Evolutionary conservation across 768 basidiomycete species (phyloP).

Genomic region (Mycena crocata): DNA sequence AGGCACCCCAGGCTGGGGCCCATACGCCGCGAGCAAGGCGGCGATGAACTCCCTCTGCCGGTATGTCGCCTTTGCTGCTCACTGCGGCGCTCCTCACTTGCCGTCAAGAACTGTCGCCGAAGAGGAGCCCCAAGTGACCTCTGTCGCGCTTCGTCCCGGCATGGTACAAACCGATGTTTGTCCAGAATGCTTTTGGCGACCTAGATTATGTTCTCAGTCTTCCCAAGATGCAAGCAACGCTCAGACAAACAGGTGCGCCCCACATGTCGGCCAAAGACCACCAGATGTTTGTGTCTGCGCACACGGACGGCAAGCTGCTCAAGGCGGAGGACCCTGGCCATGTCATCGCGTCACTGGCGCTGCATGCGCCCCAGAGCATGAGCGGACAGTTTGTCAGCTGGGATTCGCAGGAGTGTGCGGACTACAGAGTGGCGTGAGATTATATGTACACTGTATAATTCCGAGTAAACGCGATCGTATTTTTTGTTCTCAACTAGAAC

Average conservation of each 20-base stretch:
- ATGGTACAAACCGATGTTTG: constrained; percentile 85
- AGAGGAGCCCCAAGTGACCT: constrained; percentile 83
- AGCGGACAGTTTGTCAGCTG: constrained; percentile 87
- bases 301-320: constrained; percentile 77
- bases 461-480: too few relatives aligned
- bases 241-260: constrained; percentile 63
- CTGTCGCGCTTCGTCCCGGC: constrained; percentile 87
- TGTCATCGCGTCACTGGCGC: constrained; percentile 80
- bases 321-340: constrained; percentile 80
- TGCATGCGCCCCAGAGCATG: constrained; percentile 70
- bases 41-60: constrained; percentile 90
- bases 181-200: constrained; percentile 27
- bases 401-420: constrained; percentile 76
- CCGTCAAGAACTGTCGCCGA: constrained; percentile 77
- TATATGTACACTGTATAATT: constrained; percentile 12
- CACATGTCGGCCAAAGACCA: constrained; percentile 69
- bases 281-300: constrained; percentile 65
- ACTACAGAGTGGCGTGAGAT: constrained; percentile 51
- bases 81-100: neutral
- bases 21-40: constrained; percentile 88
- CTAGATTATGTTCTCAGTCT: constrained; percentile 6
- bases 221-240: constrained; percentile 73
- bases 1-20: constrained; percentile 68
- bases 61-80: constrained; percentile 47
- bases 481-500: neutral